Base-by-base conservation (phyloP, 2,329 filamentous ascomycete genomes). In the Botrytis medusae region DNA sequence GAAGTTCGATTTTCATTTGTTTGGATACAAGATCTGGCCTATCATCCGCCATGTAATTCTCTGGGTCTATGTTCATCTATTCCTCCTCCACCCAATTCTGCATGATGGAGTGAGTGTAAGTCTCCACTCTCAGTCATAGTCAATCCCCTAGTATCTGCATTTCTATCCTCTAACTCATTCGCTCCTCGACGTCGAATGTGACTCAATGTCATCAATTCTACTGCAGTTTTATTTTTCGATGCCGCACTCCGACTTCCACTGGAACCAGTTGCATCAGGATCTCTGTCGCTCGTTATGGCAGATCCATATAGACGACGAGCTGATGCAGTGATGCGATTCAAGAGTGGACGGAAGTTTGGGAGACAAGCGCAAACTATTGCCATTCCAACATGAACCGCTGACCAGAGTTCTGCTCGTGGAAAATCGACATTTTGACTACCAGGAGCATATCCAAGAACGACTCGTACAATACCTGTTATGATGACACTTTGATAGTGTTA, bases 351-450 rank as follows among this genome's bases (percentile, higher is more conserved):
- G 57, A 74, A 69, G 51, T 54, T 67, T 25, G 74, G 74, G 12
- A 75, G 73, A 51, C 72, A 75, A 48, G 74, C 72, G 46, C 74
- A 75, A 18, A 75, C 69, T 22, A 75, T 72, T n/a, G 69, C 74
- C n/a, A 72, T 74, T 22, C 74, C 72, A 34, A 74, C 61, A 40
- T 75, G 74, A 8, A 75, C 69, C 22, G 72, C 51, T 8, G 73
- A 74, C 74, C 74, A 75, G 18, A 75, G 61, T 44, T 75, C 72
- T n/a, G 74, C 73, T 68, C 54, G 67, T 20, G 63, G 37, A 54
- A 75, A 75, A 16, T 71, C 69, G 25, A 72, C 72, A 57, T 75
- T 72, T 40, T 70, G 69, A 51, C 74, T 74, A 10, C 74, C 74
- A 3, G 64, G 72, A 18, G 61, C 67, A 48, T 75, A 75, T 48